A percentile compares a stretch with the other conserved stretches of the same genome.
Evolutionary conservation across 1,284 basidiomycete genomes (phyloP).

Genomic region (Blastosporella zonata): DNA sequence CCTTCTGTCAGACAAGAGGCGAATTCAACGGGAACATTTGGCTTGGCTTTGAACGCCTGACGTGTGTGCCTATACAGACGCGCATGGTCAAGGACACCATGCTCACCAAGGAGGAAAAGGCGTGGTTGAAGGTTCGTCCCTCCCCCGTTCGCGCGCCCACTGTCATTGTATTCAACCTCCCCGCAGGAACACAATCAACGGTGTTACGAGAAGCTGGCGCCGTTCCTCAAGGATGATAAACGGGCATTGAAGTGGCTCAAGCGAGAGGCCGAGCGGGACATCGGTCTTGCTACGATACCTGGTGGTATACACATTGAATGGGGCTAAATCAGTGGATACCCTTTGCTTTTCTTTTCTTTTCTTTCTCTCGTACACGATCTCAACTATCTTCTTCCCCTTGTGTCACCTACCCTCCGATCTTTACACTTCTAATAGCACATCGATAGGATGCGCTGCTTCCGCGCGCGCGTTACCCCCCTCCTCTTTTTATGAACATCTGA

Average conservation of each 20-base stretch:
- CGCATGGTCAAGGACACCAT: conserved; percentile 84
- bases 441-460: not conserved
- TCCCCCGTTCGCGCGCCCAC: conserved; percentile 4
- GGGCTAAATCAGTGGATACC: conserved; percentile 41
- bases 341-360: not conserved
- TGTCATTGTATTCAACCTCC: not conserved
- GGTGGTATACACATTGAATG: conserved; percentile 74
- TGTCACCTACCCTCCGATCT: conserved; percentile 6
- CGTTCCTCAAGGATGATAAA: conserved; percentile 75
- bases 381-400: not conserved
- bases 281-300: conserved; percentile 62
- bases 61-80: conserved; percentile 92
- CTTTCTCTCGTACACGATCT: not conserved
- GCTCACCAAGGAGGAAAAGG: conserved; percentile 82
- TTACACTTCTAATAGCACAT: conserved; percentile 4
- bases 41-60: conserved; percentile 87
- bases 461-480: conserved; percentile 4
- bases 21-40: conserved; percentile 74
- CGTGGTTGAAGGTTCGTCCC: conserved; percentile 77
- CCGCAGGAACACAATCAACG: conserved; percentile 80
- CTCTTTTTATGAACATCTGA: not conserved
- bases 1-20: conserved; percentile 54
- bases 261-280: conserved; percentile 68
- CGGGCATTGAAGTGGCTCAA: conserved; percentile 81
- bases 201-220: conserved; percentile 70